Evolutionary conservation across 2,329 filamentous ascomycete species (phyloP), one percentile per base, ranked within the genome.

Genomic region (Neonectria coccinea): DNA sequence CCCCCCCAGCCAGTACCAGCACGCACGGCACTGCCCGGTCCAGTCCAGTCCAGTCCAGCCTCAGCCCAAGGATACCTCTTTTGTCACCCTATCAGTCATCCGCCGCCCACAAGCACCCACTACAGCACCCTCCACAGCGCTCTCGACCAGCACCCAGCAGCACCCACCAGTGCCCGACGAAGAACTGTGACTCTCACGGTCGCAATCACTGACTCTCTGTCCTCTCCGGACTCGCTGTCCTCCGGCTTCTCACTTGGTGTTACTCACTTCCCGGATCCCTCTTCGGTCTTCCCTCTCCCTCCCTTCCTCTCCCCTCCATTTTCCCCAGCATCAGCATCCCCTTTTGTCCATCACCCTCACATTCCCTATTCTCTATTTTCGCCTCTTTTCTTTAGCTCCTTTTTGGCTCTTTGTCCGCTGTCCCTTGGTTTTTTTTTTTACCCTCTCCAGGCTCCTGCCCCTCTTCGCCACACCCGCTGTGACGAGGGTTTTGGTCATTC

Each of bases 211-310:
- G 69, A 70, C 71, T 71, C 69, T 65, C 60, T 62, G 59, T 65
- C 52, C 50, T 69, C 70, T 74, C 72, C 70, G 72, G 72, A 74
- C 70, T 74, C 70, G 72, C 72, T 74, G 55, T 57, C 56, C 56
- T 53, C 41, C 56, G 44, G 51, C 33, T 39, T 47, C 36, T 41
- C 48, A 52, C 50, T 39, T 52, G 54, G 70, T 74, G 71, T 73
- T 70, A 71, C 71, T 72, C 71, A 72, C 67, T 62, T 66, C 53
- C 41, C 67, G 52, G 58, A 45, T 41, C 27, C 41, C 55, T 47
- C 50, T 54, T 47, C 36, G 14, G 27, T 62, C 53, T 41, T 48
- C 22, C 31, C 39, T 22, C 62, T 29, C 7, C 48, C 52, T 36
- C 47, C 25, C 25, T 29, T 7, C 48, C 52, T 36, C 47, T 2